Conservation (phyloP, 371 early-diverging fungal species). For the Mucor irregularis region DNA sequence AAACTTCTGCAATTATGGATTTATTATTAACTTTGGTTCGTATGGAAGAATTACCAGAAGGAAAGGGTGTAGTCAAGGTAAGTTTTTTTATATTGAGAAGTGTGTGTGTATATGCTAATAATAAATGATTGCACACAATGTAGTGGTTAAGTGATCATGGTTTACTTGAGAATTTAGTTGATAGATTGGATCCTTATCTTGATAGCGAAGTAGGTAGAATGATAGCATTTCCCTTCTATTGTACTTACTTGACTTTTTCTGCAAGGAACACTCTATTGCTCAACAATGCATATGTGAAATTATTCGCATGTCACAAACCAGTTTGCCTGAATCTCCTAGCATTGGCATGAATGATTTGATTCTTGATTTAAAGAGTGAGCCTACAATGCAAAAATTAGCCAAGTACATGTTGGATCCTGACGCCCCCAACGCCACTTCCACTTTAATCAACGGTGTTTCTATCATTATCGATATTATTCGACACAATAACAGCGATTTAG, state of each 20-base stretch:
- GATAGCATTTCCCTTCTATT: background rate
- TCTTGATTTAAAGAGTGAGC: slow-evolving; percentile 76
- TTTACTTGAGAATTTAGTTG: slow-evolving; percentile 74
- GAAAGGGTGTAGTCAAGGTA: slow-evolving; percentile 75
- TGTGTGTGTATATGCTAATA: no score
- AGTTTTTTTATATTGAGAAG: background rate
- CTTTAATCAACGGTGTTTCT: slow-evolving; percentile 85
- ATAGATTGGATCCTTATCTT: slow-evolving; percentile 74
- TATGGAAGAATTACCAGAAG: slow-evolving; percentile 85
- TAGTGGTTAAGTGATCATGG: slow-evolving; percentile 83
- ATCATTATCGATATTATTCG: slow-evolving; percentile 96
- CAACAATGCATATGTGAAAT: slow-evolving; percentile 89
- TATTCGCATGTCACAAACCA: slow-evolving; percentile 81
- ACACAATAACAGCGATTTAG: slow-evolving; percentile 70
- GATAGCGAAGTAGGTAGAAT: slow-evolving; percentile 58
- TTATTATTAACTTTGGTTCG: slow-evolving; percentile 87
- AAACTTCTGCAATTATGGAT: slow-evolving; percentile 83
- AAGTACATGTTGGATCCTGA: slow-evolving; percentile 82
- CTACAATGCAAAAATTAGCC: slow-evolving; percentile 70
- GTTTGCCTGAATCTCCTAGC: slow-evolving; percentile 64
- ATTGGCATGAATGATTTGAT: slow-evolving; percentile 68
- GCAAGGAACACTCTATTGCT: slow-evolving; percentile 80
- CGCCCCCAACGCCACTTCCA: slow-evolving; percentile 77
- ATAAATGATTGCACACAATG: no score
- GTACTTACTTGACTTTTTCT: background rate